A percentile compares a stretch with the other conserved stretches of the same genome.
These are phyloP conservation scores for Moniliophthora roreri DNA, from an alignment of 1,284 basidiomycete species.

Conservation along the genomic window DNA sequence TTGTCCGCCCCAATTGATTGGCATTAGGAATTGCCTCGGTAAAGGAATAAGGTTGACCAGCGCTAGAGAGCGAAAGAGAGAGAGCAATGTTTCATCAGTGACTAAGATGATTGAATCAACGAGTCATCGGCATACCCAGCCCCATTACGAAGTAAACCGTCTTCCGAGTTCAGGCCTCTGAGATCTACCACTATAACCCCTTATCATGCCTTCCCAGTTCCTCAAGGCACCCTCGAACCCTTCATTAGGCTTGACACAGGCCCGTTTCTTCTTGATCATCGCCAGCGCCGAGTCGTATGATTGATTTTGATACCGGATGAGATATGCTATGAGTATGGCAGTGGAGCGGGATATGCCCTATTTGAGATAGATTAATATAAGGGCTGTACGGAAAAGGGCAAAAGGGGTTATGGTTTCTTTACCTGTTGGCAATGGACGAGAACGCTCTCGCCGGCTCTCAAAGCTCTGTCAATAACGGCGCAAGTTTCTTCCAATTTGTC, in stretches of 20 bases:
- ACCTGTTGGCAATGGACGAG: slow-evolving; percentile 72
- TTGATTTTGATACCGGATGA: slow-evolving; percentile 66
- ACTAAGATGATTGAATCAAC: background rate
- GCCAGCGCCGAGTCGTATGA: slow-evolving; percentile 61
- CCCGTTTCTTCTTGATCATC: slow-evolving; percentile 56
- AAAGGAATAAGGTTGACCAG: too few relatives aligned
- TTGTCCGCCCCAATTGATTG: too few relatives aligned
- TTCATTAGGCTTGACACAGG: slow-evolving; percentile 70
- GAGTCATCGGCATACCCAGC: background rate
- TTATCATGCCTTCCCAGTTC: slow-evolving; percentile 45
- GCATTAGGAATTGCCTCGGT: too few relatives aligned
- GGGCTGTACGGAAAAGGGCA: slow-evolving; percentile 8
- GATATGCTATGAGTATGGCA: slow-evolving; percentile 67
- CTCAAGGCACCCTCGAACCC: slow-evolving; percentile 54
- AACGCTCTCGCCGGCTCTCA: slow-evolving; percentile 51
- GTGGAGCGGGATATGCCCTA: slow-evolving; percentile 69
- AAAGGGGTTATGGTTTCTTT: slow-evolving; percentile 18
- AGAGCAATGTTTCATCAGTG: too few relatives aligned
- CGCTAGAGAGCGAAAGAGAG: too few relatives aligned
- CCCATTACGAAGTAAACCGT: slow-evolving; percentile 28
- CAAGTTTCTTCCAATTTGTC: slow-evolving; percentile 53
- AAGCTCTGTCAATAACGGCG: slow-evolving; percentile 50
- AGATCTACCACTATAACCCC: background rate
- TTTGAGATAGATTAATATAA: slow-evolving; percentile 12
- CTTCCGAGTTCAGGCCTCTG: slow-evolving; percentile 24